Evolutionary conservation across 208 protist species (phyloP).

Genomic region (Balamuthia mandrillaris): DNA sequence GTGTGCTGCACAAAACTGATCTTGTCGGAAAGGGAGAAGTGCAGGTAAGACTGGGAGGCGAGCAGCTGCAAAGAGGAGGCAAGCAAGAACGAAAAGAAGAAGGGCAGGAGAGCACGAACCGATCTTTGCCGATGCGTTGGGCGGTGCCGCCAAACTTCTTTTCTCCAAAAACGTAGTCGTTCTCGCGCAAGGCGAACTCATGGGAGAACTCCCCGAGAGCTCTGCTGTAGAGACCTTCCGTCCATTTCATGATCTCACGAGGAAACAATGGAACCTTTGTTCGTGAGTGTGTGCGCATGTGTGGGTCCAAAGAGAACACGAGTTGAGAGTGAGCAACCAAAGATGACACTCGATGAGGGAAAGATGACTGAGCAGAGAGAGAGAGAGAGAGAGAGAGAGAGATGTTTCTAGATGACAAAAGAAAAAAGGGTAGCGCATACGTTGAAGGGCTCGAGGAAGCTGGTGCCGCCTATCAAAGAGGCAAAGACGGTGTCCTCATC

Average conservation of each 20-base stretch:
- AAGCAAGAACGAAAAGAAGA: neutral
- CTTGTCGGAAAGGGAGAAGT: no score
- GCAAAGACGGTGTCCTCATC: neutral
- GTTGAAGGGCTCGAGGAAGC: neutral
- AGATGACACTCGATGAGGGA: no score
- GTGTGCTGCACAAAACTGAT: constrained; percentile 10
- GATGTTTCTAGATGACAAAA: no score
- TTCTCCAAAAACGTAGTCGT: neutral
- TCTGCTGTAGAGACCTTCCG: neutral
- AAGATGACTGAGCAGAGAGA: no score
- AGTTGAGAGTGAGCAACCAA: no score
- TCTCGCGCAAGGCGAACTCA: neutral
- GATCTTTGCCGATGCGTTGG: neutral
- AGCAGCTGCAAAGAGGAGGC: neutral
- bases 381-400: no score
- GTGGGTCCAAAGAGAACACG: no score
- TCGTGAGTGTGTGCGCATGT: no score
- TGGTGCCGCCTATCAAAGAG: neutral
- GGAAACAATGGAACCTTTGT: neutral
- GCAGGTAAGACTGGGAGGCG: no score
- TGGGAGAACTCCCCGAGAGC: neutral
- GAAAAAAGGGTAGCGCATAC: neutral
- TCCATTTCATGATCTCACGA: constrained; percentile 2
- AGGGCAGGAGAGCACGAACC: neutral
- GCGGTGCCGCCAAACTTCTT: neutral